A percentile compares a stretch with the other conserved stretches of the same genome.
phyloP scores from a whole-genome alignment of 352 stramenopile genomes.

The Phytopythium montanum region DNA sequence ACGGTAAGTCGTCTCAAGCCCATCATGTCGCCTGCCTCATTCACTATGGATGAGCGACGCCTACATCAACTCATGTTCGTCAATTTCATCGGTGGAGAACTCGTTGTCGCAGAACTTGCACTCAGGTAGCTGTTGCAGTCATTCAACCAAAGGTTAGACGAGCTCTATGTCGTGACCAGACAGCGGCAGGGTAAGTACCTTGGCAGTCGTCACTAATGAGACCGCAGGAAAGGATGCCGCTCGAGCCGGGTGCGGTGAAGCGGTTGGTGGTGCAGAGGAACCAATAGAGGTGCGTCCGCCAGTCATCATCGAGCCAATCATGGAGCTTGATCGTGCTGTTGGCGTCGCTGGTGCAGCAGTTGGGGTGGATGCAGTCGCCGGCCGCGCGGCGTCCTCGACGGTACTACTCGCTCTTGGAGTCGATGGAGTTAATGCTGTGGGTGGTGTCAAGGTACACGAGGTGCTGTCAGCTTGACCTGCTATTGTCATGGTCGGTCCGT shows the following conservation, averaged over 20 bases:
- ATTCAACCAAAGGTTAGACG: too few relatives aligned
- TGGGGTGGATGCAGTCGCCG: background rate
- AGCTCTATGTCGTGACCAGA: too few relatives aligned
- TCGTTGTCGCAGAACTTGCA: conserved; percentile 85
- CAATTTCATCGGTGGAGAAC: conserved; percentile 42
- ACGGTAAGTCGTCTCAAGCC: too few relatives aligned
- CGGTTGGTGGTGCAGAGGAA: too few relatives aligned
- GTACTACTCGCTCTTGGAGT: background rate
- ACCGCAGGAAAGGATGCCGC: too few relatives aligned
- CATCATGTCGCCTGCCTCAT: too few relatives aligned
- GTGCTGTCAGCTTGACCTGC: background rate
- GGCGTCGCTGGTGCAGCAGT: background rate
- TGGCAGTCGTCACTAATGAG: too few relatives aligned
- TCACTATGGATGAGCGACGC: background rate
- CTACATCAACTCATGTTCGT: conserved; percentile 60
- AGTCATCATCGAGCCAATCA: background rate
- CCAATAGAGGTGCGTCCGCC: too few relatives aligned
- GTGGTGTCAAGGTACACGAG: background rate
- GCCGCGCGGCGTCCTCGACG: background rate
- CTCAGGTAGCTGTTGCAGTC: conserved; percentile 24
- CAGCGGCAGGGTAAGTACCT: too few relatives aligned
- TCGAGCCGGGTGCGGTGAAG: too few relatives aligned
- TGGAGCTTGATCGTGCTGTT: conserved; percentile 1
- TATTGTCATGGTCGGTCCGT: background rate
- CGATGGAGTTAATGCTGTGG: background rate